Percentiles rank a stretch among this genome's conserved stretches.
phyloP scores from a whole-genome alignment of 2,329 filamentous ascomycete genomes.

The Aureobasidium sp. region DNA sequence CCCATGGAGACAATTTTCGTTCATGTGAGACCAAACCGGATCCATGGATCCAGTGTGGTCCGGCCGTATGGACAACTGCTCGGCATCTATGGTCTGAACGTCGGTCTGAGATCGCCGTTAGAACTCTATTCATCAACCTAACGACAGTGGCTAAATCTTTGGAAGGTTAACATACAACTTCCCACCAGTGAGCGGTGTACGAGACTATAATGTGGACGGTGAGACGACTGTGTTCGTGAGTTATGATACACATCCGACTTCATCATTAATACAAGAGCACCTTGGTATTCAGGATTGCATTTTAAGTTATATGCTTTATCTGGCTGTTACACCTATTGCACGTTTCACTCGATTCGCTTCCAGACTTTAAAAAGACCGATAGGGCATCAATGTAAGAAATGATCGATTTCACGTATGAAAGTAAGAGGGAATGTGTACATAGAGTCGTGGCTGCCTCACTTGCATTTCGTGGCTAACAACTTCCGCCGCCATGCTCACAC shows the following conservation, averaged over 20 bases:
- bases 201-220: background rate
- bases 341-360: background rate
- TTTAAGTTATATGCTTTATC: background rate
- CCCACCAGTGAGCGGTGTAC: background rate
- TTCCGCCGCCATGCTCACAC: background rate
- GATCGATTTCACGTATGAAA: too few species aligned
- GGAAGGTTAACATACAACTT: background rate
- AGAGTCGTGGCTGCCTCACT: background rate
- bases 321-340: background rate
- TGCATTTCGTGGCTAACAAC: background rate
- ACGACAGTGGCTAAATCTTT: background rate
- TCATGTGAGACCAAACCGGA: background rate
- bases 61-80: background rate
- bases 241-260: background rate
- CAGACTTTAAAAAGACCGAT: background rate
- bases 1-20: too few species aligned
- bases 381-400: too few species aligned
- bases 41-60: background rate
- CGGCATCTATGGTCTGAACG: background rate
- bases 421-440: too few species aligned
- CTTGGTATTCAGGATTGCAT: background rate
- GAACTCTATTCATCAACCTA: background rate
- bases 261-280: background rate
- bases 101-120: constrained; percentile 1
- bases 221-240: background rate